Base-by-base conservation (phyloP, 495 filamentous ascomycete genomes). In the Penicillium angulare region DNA sequence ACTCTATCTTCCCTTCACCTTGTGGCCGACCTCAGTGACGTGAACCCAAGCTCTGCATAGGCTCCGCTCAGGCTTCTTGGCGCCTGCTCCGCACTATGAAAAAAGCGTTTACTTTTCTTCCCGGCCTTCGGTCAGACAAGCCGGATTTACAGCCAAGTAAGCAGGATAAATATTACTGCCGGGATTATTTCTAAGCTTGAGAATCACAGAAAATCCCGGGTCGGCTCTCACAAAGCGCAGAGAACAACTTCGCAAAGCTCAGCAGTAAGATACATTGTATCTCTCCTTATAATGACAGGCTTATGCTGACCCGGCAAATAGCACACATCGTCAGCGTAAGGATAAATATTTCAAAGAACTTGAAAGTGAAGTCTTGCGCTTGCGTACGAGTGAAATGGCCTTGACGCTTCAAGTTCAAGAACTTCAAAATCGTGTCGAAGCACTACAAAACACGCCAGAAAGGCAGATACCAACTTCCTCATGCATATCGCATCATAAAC, bases 241-340 rank as follows among this genome's bases (percentile, higher is more conserved):
- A 40, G 59, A 61, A 39, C 62, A 65, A 50, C 40, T 65, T 8
- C 52, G 62, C 9, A 49, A 42, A 33, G 62, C 62, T 7, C 62
- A 65, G 34, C 52, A 53, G 62, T 65, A 42, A 2, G 32, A 9
- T 2, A 16, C 8, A 34, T 18, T 39, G 2, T 23, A 24, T 27
- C 10, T 12, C 26, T 16, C 0, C 31, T 23, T 45, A 21, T 3
- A 27, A 15, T n/a, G 33, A 23, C 29, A 16, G 36, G 43, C 42
- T 38, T 20, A 47, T 50, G 12, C 44, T 47, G n/a, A n/a, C n/a
- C n/a, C n/a, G n/a, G n/a, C n/a, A 3, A 40, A 17, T 9, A 50
- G 39, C 1, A 67, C 66, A n/a, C 68, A 73, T 47, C 66, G 68
- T 22, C 66, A 70, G 41, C 68, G 70, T 17, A 73, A 73, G 51